These are phyloP conservation scores for Colletotrichum scovillei DNA, from an alignment of 2,329 filamentous ascomycete species.

Conservation along the genomic window DNA sequence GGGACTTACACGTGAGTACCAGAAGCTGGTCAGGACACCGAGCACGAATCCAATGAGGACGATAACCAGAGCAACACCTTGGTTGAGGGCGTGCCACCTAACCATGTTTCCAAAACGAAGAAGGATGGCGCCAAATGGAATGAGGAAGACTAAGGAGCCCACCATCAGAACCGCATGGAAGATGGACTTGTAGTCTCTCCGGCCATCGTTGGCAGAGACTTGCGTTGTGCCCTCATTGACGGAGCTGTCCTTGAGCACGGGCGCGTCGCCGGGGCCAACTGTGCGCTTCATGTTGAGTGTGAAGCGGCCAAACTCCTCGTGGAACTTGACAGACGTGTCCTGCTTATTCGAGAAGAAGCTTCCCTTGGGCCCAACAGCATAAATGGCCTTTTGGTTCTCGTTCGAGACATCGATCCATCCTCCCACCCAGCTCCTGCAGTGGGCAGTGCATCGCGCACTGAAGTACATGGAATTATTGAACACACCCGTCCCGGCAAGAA, in stretches of 20 bases:
- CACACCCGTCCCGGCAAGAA: conserved; percentile 61
- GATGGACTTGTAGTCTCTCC: conserved; percentile 52
- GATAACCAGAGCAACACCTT: conserved; percentile 60
- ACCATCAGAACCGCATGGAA: conserved; percentile 66
- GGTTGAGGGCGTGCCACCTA: conserved; percentile 66
- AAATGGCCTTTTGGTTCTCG: conserved; percentile 62
- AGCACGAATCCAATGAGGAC: conserved; percentile 62
- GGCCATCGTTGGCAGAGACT: conserved; percentile 40
- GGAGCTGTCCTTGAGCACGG: conserved; percentile 49
- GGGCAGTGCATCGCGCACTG: conserved; percentile 60
- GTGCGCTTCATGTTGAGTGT: conserved; percentile 66
- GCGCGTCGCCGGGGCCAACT: conserved; percentile 55
- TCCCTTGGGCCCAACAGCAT: conserved; percentile 64
- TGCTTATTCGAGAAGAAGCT: conserved; percentile 54
- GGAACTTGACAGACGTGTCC: conserved; percentile 60
- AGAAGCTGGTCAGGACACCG: conserved; percentile 63
- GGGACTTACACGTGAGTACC: conserved; percentile 65
- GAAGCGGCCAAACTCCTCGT: conserved; percentile 66
- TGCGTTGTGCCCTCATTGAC: conserved; percentile 50
- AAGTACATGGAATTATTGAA: conserved; percentile 58
- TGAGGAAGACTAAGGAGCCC: conserved; percentile 63
- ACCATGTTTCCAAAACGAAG: conserved; percentile 63
- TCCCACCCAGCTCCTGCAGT: conserved; percentile 63
- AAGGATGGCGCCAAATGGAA: conserved; percentile 66
- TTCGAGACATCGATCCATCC: conserved; percentile 63